Evolutionary conservation across 495 filamentous ascomycete species (phyloP).

Genomic region (Aspergillus affinis): DNA sequence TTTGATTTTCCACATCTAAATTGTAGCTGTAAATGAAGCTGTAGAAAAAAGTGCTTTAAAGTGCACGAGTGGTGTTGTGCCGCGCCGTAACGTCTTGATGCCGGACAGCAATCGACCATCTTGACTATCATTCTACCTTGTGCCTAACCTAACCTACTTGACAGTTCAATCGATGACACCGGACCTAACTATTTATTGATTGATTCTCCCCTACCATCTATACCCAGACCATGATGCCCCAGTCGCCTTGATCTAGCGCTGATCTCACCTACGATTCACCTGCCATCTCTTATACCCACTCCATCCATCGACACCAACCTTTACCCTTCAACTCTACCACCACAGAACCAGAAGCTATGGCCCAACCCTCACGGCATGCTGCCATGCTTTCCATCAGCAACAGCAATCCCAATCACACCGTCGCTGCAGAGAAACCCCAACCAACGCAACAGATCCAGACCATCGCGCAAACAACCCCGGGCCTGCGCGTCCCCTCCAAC

Average conservation of each 20-base stretch:
- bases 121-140: no score
- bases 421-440: conserved; percentile 31
- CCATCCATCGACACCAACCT: conserved; percentile 5
- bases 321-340: neutral
- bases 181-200: no score
- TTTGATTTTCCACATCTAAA: neutral
- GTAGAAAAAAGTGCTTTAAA: neutral
- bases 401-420: conserved; percentile 22
- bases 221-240: neutral
- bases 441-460: conserved; percentile 32
- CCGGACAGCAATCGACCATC: neutral
- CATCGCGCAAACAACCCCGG: conserved; percentile 45
- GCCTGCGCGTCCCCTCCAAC: conserved; percentile 90
- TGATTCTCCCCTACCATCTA: neutral
- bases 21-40: neutral
- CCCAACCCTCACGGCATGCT: conserved; percentile 36
- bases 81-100: neutral
- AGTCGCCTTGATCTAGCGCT: conserved; percentile 4
- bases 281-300: neutral
- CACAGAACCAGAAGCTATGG: conserved; percentile 23
- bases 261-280: neutral
- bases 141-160: neutral
- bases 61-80: neutral
- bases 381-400: conserved; percentile 43
- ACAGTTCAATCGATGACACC: neutral